Evolutionary conservation across 306 rosid genomes (phyloP), one percentile per base, ranked within the genome.

Genomic region (Castanea mollissima): DNA sequence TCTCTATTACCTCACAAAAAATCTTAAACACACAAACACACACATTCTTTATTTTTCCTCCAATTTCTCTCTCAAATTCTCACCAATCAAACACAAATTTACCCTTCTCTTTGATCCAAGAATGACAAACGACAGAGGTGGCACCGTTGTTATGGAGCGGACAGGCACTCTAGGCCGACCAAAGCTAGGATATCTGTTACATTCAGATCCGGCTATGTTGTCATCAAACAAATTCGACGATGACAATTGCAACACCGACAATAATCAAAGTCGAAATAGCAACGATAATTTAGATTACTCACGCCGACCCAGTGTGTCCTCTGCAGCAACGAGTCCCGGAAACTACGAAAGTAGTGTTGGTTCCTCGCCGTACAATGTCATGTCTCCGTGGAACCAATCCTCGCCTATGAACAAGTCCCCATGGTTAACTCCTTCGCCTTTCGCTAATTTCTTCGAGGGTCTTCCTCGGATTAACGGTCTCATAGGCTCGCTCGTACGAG

Each of bases 341-440:
- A 64, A 68, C 71, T 41, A 76, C 72, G 57, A 71, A 46, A 77
- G 86, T 82, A 35, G 32, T 8, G 0, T 2, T 51, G 85, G 72
- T 18, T 72, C 83, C 20, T 90, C 99, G 0, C 98, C 98, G 11
- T 90, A 64, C 74, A 41, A 41, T 41, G 29, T 32, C 68, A 76
- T 88, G 89, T 95, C 99, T 3, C 97, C 98, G 2, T 93, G 86
- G 94, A 85, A 74, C 62, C 88, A 81, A 0, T 1, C 75, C 1
- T 91, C 99, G 25, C 99, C 97, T 1, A 86, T 59, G 84, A 76
- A 62, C 15, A 87, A 85, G 65, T 95, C 99, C 2, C 98, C 99
- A 0, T 95, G 99, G 99, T 8, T 89, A 13, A 14, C 83, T 3
- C 74, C 90, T 0, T 74, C 90, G 0, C 76, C 80, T 0, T 20